Evolutionary conservation across 768 basidiomycete genomes (phyloP).

Genomic region (Rickenella mellea): DNA sequence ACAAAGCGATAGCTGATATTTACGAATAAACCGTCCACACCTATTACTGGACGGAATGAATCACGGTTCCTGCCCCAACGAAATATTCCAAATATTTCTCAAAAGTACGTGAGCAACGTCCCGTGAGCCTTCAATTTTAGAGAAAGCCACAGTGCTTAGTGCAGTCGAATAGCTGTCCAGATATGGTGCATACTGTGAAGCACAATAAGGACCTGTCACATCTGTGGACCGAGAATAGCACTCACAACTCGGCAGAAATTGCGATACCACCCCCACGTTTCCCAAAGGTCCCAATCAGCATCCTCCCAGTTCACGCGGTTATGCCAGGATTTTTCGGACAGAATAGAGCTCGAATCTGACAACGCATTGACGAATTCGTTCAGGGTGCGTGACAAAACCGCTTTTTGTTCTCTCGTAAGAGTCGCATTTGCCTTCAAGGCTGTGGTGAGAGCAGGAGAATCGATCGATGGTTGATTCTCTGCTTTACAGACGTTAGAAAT

Average conservation of each 20-base stretch:
- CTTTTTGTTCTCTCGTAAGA: conserved; percentile 68
- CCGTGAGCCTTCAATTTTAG: conserved; percentile 45
- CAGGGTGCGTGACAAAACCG: conserved; percentile 60
- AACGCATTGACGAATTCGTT: conserved; percentile 69
- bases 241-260: conserved; percentile 79
- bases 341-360: conserved; percentile 41
- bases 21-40: too few relatives aligned
- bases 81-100: conserved; percentile 62
- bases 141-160: conserved; percentile 58
- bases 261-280: conserved; percentile 86
- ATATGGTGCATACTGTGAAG: conserved; percentile 65
- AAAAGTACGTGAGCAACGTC: conserved; percentile 52
- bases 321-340: conserved; percentile 62
- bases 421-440: conserved; percentile 70
- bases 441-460: conserved; percentile 59
- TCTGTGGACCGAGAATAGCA: conserved; percentile 5
- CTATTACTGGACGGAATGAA: too few relatives aligned
- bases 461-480: conserved; percentile 36
- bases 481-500: conserved; percentile 11
- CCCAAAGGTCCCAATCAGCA: conserved; percentile 77
- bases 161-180: conserved; percentile 67
- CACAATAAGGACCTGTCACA: background rate
- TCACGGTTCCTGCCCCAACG: conserved; percentile 48
- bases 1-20: too few relatives aligned
- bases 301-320: conserved; percentile 59